Evolutionary conservation across 768 basidiomycete species (phyloP), one percentile per base, ranked within the genome.

Genomic region (Clitopilus hobsonii): DNA sequence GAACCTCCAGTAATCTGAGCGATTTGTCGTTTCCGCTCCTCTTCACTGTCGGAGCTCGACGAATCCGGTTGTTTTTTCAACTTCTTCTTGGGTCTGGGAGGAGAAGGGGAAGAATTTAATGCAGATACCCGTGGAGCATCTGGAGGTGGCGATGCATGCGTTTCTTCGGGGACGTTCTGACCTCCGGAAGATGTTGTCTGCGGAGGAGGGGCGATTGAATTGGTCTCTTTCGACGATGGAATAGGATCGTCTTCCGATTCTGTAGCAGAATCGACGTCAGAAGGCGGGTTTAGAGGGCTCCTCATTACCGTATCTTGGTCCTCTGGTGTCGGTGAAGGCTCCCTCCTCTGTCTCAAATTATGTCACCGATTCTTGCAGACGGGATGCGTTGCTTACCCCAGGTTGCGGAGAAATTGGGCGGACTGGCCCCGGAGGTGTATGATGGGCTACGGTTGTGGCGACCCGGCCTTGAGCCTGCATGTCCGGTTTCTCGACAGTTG

Each of bases 31-130:
- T 73, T 79, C 28, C 74, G 74, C 30, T 79, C 82, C 20, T 70
- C 74, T 58, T 84, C 85, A 62, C 84, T 87, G 61, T 86, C 81
- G 56, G 76, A 77, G 16, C 75, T 74, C 20, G 72, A 65, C 38
- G 58, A 60, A 29, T 56, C 63, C 23, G 69, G 61, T 22, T 51
- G 49, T 60, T 78, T 68, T 60, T 82, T 69, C 56, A 72, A 72
- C 71, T 86, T 85, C 66, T 83, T 82, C 6, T 69, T 65, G 24
- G 77, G 76, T 25, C 72, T 71, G 23, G 60, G 63, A n/a, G 82
- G 77, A n/a, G 82, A 79, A 3, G 80, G 77, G 54, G 83, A 81
- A 8, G 81, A 72, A 45, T 45, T 20, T 45, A 18, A 45, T 58
- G 79, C 80, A 32, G 74, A 73, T 30, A 69, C 70, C 26, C 62